Conservation (phyloP, 2,329 filamentous ascomycete genomes). For the Elsinoe arachidis region DNA sequence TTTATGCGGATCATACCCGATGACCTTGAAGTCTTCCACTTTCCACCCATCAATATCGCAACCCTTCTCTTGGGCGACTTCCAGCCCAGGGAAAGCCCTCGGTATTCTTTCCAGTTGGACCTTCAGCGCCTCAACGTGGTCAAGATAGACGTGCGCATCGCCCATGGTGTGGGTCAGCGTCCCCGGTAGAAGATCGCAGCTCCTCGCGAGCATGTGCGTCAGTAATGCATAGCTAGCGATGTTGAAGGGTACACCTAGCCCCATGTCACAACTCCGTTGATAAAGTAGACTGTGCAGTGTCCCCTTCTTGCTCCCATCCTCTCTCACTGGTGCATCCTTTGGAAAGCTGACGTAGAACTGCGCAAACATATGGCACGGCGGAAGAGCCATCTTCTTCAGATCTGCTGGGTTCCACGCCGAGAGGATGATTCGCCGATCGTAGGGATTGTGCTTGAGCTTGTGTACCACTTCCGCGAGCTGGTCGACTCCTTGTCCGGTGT, state of each 20-base stretch:
- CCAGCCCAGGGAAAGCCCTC: constrained; percentile 67
- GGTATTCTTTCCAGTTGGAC: constrained; percentile 75
- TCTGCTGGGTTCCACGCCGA: constrained; percentile 91
- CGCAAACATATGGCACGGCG: constrained; percentile 95
- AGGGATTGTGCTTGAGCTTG: constrained; percentile 75
- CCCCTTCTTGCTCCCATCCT: constrained; percentile 44
- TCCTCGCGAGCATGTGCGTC: constrained; percentile 90
- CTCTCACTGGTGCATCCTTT: constrained; percentile 19
- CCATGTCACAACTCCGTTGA: constrained; percentile 94
- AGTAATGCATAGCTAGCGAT: constrained; percentile 90
- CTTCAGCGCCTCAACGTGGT: constrained; percentile 81
- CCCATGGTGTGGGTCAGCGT: constrained; percentile 93
- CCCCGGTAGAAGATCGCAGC: constrained; percentile 73
- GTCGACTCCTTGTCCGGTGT: constrained; percentile 81
- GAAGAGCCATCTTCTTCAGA: constrained; percentile 77
- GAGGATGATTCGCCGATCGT: constrained; percentile 82
- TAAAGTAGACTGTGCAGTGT: constrained; percentile 82
- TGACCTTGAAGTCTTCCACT: constrained; percentile 75
- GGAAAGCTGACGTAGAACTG: constrained; percentile 88
- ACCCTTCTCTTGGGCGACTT: constrained; percentile 58
- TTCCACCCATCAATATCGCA: constrained; percentile 86
- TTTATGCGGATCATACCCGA: constrained; percentile 86
- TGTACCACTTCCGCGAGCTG: constrained; percentile 85
- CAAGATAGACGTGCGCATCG: constrained; percentile 91
- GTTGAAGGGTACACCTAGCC: constrained; percentile 93